Evolutionary conservation across 1,139 yeast genomes (phyloP).

Genomic region (Taphrina pruni): DNA sequence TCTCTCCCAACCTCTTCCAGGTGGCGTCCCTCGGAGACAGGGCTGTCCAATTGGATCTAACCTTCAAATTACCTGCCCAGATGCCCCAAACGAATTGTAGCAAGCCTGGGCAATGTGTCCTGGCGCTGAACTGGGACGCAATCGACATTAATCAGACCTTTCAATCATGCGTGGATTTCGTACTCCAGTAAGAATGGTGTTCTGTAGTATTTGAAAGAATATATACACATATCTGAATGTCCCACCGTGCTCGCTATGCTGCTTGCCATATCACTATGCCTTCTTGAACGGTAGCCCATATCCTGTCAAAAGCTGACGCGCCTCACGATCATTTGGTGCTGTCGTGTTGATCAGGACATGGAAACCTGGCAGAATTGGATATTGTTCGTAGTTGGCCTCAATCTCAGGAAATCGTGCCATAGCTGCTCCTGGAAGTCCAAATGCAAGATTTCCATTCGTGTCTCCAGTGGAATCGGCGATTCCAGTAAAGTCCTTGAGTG

Average conservation of each 20-base stretch:
- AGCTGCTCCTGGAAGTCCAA: constrained; percentile 81
- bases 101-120: constrained; percentile 14
- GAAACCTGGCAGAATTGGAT: constrained; percentile 87
- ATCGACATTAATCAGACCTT: constrained; percentile 21
- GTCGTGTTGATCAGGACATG: constrained; percentile 84
- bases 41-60: constrained; percentile 11
- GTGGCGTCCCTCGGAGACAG: constrained; percentile 9
- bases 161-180: constrained; percentile 21
- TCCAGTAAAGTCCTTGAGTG: constrained; percentile 87
- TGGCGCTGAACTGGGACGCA: constrained; percentile 22
- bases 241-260: constrained; percentile 8
- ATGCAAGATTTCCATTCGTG: constrained; percentile 78
- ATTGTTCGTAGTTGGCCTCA: constrained; percentile 85
- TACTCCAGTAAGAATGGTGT: background rate
- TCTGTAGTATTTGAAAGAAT: background rate
- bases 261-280: constrained; percentile 4
- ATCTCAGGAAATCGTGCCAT: constrained; percentile 89
- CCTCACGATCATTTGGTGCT: constrained; percentile 90
- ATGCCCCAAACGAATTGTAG: constrained; percentile 3
- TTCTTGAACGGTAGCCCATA: constrained; percentile 77
- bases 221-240: background rate
- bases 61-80: constrained; percentile 12
- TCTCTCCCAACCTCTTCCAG: constrained; percentile 12
- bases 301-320: constrained; percentile 82
- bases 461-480: constrained; percentile 81